A percentile compares a stretch with the other conserved stretches of the same genome.
Conservation (phyloP, 2,329 filamentous ascomycete species). For the Sporothrix protearum region DNA sequence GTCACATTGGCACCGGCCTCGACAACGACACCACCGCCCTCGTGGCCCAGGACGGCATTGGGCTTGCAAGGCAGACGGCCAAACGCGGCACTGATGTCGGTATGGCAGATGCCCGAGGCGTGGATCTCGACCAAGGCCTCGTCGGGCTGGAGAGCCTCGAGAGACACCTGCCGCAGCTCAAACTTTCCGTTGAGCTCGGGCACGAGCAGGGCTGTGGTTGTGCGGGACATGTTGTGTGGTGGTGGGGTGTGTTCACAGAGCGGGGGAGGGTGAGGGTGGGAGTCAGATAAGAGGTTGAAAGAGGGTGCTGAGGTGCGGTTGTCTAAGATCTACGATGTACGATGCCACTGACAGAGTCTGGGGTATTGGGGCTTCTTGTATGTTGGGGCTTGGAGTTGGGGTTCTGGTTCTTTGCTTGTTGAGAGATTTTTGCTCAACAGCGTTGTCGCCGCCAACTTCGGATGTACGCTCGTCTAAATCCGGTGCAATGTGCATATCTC, state of each 20-base stretch:
- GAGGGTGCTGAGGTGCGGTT: neutral
- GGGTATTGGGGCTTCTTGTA: no score
- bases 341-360: no score
- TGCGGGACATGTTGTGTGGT: neutral
- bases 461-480: no score
- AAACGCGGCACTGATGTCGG: constrained; percentile 34
- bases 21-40: neutral
- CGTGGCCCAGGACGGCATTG: constrained; percentile 8
- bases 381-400: no score
- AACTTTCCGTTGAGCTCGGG: constrained; percentile 9
- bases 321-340: no score
- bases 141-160: constrained; percentile 26
- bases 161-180: neutral
- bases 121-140: constrained; percentile 37
- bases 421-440: no score
- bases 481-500: no score
- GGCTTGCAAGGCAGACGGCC: constrained; percentile 37
- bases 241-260: neutral
- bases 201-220: constrained; percentile 10
- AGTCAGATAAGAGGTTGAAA: neutral
- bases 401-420: no score
- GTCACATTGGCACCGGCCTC: neutral
- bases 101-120: constrained; percentile 37
- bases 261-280: neutral
- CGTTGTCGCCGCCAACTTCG: no score